Base-by-base conservation (phyloP, 805 yeast genomes). In the Ogataea salicorniae region DNA sequence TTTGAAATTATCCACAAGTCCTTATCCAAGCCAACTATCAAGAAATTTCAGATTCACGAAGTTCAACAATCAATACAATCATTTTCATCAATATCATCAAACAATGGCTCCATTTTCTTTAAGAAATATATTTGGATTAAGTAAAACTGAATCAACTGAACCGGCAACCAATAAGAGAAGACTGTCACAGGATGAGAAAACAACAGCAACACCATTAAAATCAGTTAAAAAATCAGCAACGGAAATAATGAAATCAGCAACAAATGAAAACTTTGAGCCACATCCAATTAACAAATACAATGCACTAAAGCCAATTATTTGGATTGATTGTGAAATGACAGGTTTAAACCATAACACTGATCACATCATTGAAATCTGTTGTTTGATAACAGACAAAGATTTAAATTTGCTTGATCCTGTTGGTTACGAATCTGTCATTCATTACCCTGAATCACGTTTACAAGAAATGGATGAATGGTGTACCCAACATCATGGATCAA, bases 251-350 rank as follows among this genome's bases (percentile, higher is more conserved):
- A 43, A 29, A 17, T 35, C 15, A 33, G 29, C 39, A 26, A 20
- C 29, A 33, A 33, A 23, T 17, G 16, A 29, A 4, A 37, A 17
- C 6, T 20, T 29, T 7, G 11, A 23, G 16, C 41, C 37, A 13
- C 46, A 43, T 34, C 38, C 42, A 20, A 23, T 36, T 16, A 23
- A 44, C 9, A 55, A 54, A 29, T 57, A 48, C 43, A 58, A 58
- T 44, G 46, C 44, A 23, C 37, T 51, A 23, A 55, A 58, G 29
- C 72, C 72, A 1, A 72, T 92, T 17, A 95, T 94, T 4, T 94
- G 99, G 99, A 76, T 94, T 16, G 99, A 94, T 68, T 94, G 98
- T 67, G 99, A 94, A 64, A 94, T 94, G 99, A 94, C 99, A 0
- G 99, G 99, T 0, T 70, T 94, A 37, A 85, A 92, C 57, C 81